Evolutionary conservation across 2,329 filamentous ascomycete species (phyloP), one percentile per base, ranked within the genome.

Genomic region (Massarina eburnea): DNA sequence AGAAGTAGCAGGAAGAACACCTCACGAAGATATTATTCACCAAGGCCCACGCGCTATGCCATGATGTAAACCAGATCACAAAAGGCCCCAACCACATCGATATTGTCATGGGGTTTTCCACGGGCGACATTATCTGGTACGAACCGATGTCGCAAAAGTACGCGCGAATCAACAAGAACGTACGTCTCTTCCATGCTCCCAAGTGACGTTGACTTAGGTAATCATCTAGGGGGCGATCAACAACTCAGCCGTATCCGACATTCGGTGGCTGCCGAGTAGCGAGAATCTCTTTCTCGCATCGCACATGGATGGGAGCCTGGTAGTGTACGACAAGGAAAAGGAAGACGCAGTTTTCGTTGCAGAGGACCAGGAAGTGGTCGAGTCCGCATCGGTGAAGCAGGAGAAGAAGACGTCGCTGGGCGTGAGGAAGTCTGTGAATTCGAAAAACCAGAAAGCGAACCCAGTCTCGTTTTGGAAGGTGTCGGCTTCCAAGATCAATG

Each of bases 251-350:
- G 86, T 97, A 2, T 87, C 88, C 0, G 84, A 92, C 51, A 95
- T 99, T 54, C 82, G 83, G 63, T 99, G 94, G 94, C 83, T 99
- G 44, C 94, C 94, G 0, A 89, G 90, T 21, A 96, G 92, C 6
- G 94, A 99, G 64, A 95, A 89, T 54, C 76, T 96, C 12, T 97
- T 99, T 64, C 77, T 99, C 36, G 91, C 91, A 9, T 87, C 91
- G 9, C 91, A 97, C 67, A 88, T 90, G 78, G 91, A 99, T 62
- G 94, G 94, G 1, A 86, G 87, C 2, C 71, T 99, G 35, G 81
- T 99, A 2, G 90, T 97, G 1, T 99, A 97, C 59, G 94, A 99
- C 71, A 99, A 97, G 72, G 91, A 96, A 64, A 96, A 94, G 67
- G 91, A 96, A 54, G 91, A 96, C 66, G 84, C 85, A 1, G 78